These are phyloP conservation scores for Nissolia schottii DNA, from an alignment of 306 rosid species.

Conservation along the genomic window DNA sequence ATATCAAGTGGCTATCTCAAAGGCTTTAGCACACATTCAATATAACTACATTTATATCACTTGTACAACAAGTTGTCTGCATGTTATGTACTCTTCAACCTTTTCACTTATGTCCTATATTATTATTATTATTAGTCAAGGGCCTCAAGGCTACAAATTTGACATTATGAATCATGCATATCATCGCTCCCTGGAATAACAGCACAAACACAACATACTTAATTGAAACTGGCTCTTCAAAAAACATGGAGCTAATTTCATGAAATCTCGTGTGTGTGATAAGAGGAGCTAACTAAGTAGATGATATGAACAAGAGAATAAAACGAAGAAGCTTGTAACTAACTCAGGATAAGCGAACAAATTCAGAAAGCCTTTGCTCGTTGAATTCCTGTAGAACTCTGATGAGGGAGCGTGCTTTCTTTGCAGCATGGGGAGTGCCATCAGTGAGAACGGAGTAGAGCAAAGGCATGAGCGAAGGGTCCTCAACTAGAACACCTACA, in stretches of 20 bases:
- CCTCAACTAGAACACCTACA: conserved; percentile 34
- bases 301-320: conserved; percentile 2
- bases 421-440: conserved; percentile 49
- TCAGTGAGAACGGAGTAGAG: conserved; percentile 48
- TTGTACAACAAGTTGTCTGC: neutral
- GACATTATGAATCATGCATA: neutral
- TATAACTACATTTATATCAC: neutral
- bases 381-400: conserved; percentile 39
- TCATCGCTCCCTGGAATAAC: too few species aligned
- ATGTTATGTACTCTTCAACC: neutral
- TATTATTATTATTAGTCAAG: too few species aligned
- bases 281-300: neutral
- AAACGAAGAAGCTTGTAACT: neutral
- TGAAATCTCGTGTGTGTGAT: neutral
- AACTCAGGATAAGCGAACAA: neutral
- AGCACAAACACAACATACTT: neutral
- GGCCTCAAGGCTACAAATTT: neutral
- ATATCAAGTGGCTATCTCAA: neutral
- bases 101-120: neutral
- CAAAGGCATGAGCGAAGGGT: conserved; percentile 37
- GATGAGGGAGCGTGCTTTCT: conserved; percentile 58
- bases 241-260: conserved; percentile 31
- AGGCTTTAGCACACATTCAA: too few species aligned
- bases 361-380: conserved; percentile 23
- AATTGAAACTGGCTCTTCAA: conserved; percentile 17